Evolutionary conservation across 768 basidiomycete species (phyloP).

Genomic region (Lactarius hengduanensis): DNA sequence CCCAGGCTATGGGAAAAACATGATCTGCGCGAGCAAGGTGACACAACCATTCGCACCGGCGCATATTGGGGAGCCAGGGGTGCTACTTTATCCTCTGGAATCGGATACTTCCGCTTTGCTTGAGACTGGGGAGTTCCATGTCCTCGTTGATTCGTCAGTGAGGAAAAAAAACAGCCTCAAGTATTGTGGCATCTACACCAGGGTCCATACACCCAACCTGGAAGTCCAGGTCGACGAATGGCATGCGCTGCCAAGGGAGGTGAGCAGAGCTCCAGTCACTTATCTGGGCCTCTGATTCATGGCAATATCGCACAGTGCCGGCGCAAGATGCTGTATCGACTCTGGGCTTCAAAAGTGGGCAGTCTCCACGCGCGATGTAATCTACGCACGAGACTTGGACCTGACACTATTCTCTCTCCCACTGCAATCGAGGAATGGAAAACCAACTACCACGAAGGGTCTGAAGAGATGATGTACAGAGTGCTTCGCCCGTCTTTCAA

Average conservation of each 20-base stretch:
- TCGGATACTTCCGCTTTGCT: too few relatives aligned
- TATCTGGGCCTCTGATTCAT: not conserved
- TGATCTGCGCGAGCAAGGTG: not conserved
- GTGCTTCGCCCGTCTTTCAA: not conserved
- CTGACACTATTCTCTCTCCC: not conserved
- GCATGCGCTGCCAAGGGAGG: not conserved
- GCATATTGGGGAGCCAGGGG: not conserved
- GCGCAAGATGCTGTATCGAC: accelerated
- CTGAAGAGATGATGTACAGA: accelerated
- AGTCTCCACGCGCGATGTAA: not conserved
- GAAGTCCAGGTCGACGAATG: not conserved
- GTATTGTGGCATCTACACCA: not conserved
- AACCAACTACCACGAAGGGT: too few relatives aligned
- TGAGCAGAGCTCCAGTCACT: not conserved
- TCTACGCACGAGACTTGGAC: not conserved
- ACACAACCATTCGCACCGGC: not conserved
- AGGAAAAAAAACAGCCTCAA: not conserved
- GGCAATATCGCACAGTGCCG: not conserved
- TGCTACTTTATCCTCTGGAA: not conserved
- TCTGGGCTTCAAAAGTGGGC: not conserved
- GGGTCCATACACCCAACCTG: not conserved
- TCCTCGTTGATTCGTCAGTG: not conserved
- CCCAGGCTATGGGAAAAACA: accelerated
- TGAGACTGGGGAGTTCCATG: not conserved
- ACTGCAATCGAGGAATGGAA: not conserved